phyloP scores from a whole-genome alignment of 1,139 yeast species.

The Debaryomyces fabryi region DNA sequence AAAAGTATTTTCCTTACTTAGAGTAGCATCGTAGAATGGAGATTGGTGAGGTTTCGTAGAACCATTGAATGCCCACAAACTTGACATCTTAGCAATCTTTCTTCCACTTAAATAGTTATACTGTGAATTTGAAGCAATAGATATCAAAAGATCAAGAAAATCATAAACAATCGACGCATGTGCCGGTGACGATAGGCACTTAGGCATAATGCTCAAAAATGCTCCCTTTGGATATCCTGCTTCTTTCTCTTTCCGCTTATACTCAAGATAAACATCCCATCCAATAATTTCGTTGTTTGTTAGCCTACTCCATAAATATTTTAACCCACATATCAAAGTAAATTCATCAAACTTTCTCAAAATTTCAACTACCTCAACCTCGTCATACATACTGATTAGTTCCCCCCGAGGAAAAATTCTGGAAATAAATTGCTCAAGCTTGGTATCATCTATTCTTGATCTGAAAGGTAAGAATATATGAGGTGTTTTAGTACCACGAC shows the following conservation, averaged over 20 bases:
- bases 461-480: conserved; percentile 71
- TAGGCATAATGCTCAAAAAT: conserved; percentile 79
- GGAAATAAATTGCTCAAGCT: conserved; percentile 54
- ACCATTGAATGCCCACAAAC: conserved; percentile 81
- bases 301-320: conserved; percentile 84
- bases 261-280: conserved; percentile 80
- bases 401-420: conserved; percentile 58
- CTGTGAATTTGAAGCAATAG: conserved; percentile 82
- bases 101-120: conserved; percentile 79
- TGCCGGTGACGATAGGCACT: conserved; percentile 77
- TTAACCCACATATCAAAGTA: conserved; percentile 71
- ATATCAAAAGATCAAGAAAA: conserved; percentile 76
- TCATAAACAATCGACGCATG: conserved; percentile 90
- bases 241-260: conserved; percentile 64
- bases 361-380: conserved; percentile 34
- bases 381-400: conserved; percentile 34
- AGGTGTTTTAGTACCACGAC: conserved; percentile 59
- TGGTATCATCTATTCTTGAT: conserved; percentile 61
- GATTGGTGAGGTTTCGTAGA: conserved; percentile 22
- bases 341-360: conserved; percentile 58
- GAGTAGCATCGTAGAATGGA: conserved; percentile 47
- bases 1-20: conserved; percentile 47
- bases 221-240: conserved; percentile 70
- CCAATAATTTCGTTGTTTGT: conserved; percentile 83
- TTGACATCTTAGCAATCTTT: conserved; percentile 79